Conservation (phyloP, 257 asterid genomes). For the Capsicum pubescens region DNA sequence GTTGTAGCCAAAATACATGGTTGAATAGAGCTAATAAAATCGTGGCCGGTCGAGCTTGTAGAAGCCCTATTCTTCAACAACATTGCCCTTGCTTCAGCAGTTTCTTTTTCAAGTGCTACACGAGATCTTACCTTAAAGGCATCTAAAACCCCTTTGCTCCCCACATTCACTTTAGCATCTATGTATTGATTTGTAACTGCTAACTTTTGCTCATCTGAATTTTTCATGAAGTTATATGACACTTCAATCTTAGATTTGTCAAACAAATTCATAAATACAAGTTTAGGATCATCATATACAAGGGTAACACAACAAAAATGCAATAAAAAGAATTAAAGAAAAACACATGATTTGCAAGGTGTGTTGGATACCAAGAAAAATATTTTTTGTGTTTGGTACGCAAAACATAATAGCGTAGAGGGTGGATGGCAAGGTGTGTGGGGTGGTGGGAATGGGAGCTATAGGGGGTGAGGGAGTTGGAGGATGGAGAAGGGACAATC, state of each 20-base stretch:
- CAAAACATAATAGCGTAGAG: neutral
- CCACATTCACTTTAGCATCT: neutral
- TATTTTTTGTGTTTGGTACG: neutral
- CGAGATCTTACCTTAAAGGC: neutral
- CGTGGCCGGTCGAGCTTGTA: neutral
- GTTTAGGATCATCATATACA: neutral
- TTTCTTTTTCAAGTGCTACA: neutral
- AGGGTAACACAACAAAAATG: constrained; percentile 2
- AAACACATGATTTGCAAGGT: neutral
- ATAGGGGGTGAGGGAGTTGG: neutral
- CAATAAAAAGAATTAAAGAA: neutral
- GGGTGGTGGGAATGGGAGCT: neutral
- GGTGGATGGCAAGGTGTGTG: neutral
- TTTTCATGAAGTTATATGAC: neutral
- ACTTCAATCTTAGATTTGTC: neutral
- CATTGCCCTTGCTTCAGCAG: neutral
- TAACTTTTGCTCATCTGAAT: neutral
- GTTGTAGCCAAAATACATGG: constrained; percentile 28
- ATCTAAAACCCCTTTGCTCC: neutral
- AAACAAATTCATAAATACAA: neutral
- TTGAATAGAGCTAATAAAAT: neutral
- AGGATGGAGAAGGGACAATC: neutral
- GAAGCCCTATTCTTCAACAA: neutral
- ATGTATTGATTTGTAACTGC: neutral
- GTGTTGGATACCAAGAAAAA: neutral